Base-by-base conservation (phyloP, 441 rosid species). In the Aquilaria agallochum region DNA sequence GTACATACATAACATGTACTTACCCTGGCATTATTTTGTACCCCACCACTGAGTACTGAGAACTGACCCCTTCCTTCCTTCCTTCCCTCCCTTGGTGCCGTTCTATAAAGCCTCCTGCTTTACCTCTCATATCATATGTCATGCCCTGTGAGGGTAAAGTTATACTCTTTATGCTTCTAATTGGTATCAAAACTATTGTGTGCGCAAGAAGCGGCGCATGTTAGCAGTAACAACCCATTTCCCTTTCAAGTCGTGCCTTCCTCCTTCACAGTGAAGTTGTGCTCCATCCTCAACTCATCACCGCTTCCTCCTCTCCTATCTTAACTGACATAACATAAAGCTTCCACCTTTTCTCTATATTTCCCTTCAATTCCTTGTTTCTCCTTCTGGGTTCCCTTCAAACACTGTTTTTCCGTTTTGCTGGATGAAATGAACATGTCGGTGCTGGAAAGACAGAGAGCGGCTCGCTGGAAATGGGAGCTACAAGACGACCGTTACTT, bases 381-480 rank as follows among this genome's bases (percentile, higher is more conserved):
- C 15, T 15, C 11, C 31, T 20, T 56, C 27, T 30, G 12, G 15
- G 45, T 34, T 2, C 33, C 42, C n/a, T 40, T 27, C 1, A 1
- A 2, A 7, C 30, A 33, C 11, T 31, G 6, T 31, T 50, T 9
- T n/a, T 48, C 27, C 4, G n/a, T 31, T 64, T 30, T 62, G 40
- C 40, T 1, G 40, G 40, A 34, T 34, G 40, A 6, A 34, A 63
- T 84, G 15, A 84, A 85, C 74, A 59, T 76, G 81, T 83, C 89
- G 0, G 87, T 83, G 59, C 75, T 87, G 33, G 92, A 89, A 49
- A 72, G 92, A 52, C 96, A 85, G 72, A 73, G 79, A 52, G 4
- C 2, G 6, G 78, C 79, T 70, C 69, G 76, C 47, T 60, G 64
- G 66, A 74, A 72, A 63, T 77, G 80, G 77, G 76, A 76, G 34